Evolutionary conservation across 1,284 basidiomycete species (phyloP).

Genomic region (Rhodotorula sp.): DNA sequence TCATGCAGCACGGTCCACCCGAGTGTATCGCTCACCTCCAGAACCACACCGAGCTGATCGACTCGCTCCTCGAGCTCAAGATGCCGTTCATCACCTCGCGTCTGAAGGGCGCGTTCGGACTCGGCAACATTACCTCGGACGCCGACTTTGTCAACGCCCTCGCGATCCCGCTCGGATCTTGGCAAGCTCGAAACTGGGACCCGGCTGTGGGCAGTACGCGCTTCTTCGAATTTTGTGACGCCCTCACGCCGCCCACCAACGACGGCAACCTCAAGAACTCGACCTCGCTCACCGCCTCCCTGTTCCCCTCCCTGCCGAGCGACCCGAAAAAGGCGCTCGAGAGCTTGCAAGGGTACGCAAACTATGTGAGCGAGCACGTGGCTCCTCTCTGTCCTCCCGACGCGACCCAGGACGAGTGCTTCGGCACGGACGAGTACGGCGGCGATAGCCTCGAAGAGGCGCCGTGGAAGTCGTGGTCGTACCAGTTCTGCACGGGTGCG

Average conservation of each 20-base stretch:
- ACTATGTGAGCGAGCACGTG: conserved; percentile 34
- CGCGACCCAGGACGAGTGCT: conserved; percentile 58
- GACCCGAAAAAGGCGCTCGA: conserved; percentile 25
- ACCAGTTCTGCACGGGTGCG: conserved; percentile 59
- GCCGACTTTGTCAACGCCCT: conserved; percentile 43
- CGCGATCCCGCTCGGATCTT: conserved; percentile 40
- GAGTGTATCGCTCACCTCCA: conserved; percentile 37
- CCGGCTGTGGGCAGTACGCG: conserved; percentile 32
- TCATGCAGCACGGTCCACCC: conserved; percentile 33
- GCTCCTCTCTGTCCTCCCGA: conserved; percentile 33
- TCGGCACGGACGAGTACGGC: conserved; percentile 71
- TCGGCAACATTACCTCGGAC: conserved; percentile 38
- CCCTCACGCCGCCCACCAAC: not conserved
- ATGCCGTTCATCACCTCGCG: conserved; percentile 25
- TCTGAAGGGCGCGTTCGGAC: conserved; percentile 41
- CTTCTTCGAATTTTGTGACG: conserved; percentile 40
- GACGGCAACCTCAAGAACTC: not conserved
- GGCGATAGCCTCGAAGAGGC: conserved; percentile 61
- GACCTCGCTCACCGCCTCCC: conserved; percentile 2
- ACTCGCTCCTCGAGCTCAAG: conserved; percentile 37
- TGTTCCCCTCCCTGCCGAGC: conserved; percentile 14
- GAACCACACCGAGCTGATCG: conserved; percentile 38
- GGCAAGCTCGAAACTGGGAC: conserved; percentile 45
- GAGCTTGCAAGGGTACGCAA: conserved; percentile 26
- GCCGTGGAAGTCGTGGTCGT: conserved; percentile 82